Conservation (phyloP, 2,329 filamentous ascomycete species). For the Monilinia laxa region DNA sequence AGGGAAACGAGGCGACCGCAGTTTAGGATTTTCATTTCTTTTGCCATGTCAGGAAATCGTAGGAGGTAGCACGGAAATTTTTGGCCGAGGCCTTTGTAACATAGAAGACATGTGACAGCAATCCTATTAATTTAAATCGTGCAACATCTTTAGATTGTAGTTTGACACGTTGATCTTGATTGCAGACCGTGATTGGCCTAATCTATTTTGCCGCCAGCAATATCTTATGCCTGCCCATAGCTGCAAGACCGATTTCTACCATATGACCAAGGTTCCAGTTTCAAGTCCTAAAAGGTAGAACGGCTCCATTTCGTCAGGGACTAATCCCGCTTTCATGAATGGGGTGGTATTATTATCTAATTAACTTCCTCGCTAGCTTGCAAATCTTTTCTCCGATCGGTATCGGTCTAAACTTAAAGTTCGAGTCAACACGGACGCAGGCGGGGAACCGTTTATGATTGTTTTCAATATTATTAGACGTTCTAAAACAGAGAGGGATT, state of each 20-base stretch:
- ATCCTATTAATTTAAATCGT: conserved; percentile 10
- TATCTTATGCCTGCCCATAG: background rate
- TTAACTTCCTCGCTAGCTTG: background rate
- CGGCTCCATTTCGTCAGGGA: background rate
- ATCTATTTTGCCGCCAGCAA: background rate
- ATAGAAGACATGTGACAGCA: conserved; percentile 21
- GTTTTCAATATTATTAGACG: background rate
- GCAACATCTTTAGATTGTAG: background rate
- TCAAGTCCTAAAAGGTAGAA: background rate
- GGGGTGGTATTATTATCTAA: background rate
- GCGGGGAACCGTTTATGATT: background rate
- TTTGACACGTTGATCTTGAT: background rate
- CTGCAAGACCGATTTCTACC: background rate
- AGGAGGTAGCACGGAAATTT: conserved; percentile 8
- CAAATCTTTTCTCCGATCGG: background rate
- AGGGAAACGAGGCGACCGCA: conserved; percentile 56
- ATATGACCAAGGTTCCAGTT: background rate
- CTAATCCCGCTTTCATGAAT: conserved; percentile 1
- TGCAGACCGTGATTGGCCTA: background rate
- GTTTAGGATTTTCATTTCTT: conserved; percentile 32
- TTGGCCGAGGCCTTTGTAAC: conserved; percentile 21
- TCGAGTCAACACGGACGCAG: background rate
- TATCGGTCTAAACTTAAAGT: background rate
- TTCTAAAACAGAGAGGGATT: background rate
- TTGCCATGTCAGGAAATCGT: conserved; percentile 8